phyloP scores from a whole-genome alignment of 768 basidiomycete species.

The Psilocybe cyanescens region DNA sequence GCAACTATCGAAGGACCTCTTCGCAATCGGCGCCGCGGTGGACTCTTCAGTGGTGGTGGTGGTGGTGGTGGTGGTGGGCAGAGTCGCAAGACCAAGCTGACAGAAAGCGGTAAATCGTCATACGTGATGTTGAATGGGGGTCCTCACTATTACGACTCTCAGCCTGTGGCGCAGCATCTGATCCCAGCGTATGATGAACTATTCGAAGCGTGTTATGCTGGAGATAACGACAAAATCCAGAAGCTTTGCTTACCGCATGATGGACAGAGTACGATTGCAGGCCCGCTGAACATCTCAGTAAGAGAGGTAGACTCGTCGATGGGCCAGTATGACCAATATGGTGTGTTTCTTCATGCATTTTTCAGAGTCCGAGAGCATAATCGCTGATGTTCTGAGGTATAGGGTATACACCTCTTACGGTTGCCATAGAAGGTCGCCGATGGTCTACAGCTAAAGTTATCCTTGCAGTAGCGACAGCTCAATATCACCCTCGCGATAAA shows the following conservation, averaged over 20 bases:
- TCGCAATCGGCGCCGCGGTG: too few species aligned
- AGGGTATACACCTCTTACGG: constrained; percentile 54
- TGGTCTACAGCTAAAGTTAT: constrained; percentile 66
- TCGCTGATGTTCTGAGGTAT: background rate
- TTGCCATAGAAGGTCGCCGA: constrained; percentile 49
- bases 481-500: constrained; percentile 48
- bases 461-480: constrained; percentile 58
- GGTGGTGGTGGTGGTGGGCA: too few species aligned
- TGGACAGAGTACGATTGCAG: constrained; percentile 16
- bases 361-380: background rate
- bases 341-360: constrained; percentile 19
- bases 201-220: constrained; percentile 57
- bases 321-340: constrained; percentile 18
- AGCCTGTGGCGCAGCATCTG: constrained; percentile 36
- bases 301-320: constrained; percentile 24
- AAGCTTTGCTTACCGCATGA: constrained; percentile 54
- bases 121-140: constrained; percentile 4
- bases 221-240: constrained; percentile 54
- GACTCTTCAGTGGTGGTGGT: too few species aligned
- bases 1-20: background rate
- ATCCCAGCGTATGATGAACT: constrained; percentile 52
- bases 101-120: too few species aligned
- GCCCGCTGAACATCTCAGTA: constrained; percentile 50
- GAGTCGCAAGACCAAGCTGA: too few species aligned
- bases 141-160: constrained; percentile 24